A percentile compares a stretch with the other conserved stretches of the same genome.
phyloP scores from a whole-genome alignment of 306 rosid genomes.

The Fragaria iinumae region DNA sequence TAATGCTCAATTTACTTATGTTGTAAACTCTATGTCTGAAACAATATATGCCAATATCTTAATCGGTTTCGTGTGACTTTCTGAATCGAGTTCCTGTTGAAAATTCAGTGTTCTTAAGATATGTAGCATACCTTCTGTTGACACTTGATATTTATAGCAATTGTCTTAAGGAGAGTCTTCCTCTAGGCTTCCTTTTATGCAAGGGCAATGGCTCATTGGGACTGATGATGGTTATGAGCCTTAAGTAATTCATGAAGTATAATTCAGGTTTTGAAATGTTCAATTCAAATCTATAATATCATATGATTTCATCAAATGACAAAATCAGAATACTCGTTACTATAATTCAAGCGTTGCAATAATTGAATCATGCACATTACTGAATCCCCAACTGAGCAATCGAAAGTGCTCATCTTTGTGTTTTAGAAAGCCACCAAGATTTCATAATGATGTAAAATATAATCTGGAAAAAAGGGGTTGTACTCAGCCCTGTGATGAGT shows the following conservation, averaged over 20 bases:
- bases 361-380: neutral
- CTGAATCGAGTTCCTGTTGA: neutral
- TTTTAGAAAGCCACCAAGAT: neutral
- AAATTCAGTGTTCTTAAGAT: neutral
- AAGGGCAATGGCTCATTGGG: neutral
- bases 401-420: neutral
- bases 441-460: neutral
- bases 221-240: neutral
- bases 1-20: neutral
- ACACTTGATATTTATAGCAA: neutral
- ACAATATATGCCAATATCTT: neutral
- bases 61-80: neutral
- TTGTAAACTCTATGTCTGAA: neutral
- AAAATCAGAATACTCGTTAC: neutral
- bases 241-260: neutral
- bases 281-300: neutral
- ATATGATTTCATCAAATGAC: neutral
- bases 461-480: neutral
- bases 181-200: neutral
- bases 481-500: neutral
- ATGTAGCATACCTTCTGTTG: neutral
- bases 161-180: neutral
- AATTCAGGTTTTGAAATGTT: neutral
- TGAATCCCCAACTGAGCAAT: slow-evolving; percentile 5
- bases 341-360: neutral